Evolutionary conservation across 2,329 filamentous ascomycete species (phyloP).

Genomic region (Penicillium sclerotiorum): DNA sequence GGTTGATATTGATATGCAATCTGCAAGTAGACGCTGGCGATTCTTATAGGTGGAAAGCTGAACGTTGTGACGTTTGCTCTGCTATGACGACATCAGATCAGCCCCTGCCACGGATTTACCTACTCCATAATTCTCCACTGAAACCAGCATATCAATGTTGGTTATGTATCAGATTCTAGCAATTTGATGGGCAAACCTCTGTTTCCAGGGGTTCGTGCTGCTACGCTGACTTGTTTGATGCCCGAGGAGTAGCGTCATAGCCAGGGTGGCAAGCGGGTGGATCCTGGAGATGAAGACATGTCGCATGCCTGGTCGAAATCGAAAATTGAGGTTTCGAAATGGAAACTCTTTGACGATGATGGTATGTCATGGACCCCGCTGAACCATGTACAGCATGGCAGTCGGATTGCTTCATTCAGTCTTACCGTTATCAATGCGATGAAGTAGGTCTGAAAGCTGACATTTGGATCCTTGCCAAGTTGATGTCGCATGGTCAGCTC

Average conservation of each 20-base stretch:
- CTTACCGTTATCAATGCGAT: too few relatives aligned
- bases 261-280: background rate
- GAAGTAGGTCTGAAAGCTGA: too few relatives aligned
- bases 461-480: too few relatives aligned
- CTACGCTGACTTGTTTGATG: too few relatives aligned
- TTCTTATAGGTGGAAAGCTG: constrained; percentile 8
- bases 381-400: too few relatives aligned
- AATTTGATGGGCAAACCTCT: too few relatives aligned
- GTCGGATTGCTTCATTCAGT: too few relatives aligned
- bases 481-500: too few relatives aligned
- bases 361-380: background rate
- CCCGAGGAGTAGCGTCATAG: too few relatives aligned
- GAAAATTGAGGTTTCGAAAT: background rate
- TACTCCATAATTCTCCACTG: constrained; percentile 1
- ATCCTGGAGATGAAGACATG: too few relatives aligned
- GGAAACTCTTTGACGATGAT: background rate
- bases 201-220: background rate
- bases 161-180: background rate
- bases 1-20: background rate
- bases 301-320: background rate
- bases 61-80: constrained; percentile 19
- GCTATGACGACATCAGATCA: constrained; percentile 24
- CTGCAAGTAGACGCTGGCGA: background rate
- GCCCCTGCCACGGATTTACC: constrained; percentile 8
- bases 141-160: background rate